A percentile compares a stretch with the other conserved stretches of the same genome.
Evolutionary conservation across 2,329 filamentous ascomycete genomes (phyloP).

Genomic region (Penicillium sp.): DNA sequence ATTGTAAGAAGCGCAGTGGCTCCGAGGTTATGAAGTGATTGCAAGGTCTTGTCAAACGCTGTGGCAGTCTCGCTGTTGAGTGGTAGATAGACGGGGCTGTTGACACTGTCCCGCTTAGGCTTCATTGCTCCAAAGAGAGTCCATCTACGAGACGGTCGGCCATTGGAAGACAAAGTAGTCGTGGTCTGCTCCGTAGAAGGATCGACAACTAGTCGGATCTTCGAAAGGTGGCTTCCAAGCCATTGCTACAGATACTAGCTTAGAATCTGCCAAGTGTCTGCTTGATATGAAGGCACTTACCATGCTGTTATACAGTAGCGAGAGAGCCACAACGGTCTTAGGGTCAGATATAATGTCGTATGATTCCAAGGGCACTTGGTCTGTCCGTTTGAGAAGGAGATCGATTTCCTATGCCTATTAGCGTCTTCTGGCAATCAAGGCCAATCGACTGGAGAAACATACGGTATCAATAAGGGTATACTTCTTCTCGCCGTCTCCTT

Average conservation of each 20-base stretch:
- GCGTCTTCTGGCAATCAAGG: neutral
- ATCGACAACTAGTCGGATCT: constrained; percentile 75
- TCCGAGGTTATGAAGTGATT: constrained; percentile 80
- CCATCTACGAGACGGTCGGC: constrained; percentile 73
- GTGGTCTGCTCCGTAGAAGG: constrained; percentile 66
- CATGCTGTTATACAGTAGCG: constrained; percentile 94
- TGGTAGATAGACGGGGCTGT: constrained; percentile 76
- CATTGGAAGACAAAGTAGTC: constrained; percentile 44
- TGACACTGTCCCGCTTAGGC: constrained; percentile 57
- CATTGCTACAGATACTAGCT: constrained; percentile 64
- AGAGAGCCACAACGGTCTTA: constrained; percentile 82
- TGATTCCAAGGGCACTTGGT: constrained; percentile 67
- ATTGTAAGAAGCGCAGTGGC: constrained; percentile 79
- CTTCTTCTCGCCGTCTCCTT: constrained; percentile 54
- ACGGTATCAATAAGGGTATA: constrained; percentile 65
- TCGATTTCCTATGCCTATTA: constrained; percentile 53
- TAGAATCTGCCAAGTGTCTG: neutral
- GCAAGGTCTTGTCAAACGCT: constrained; percentile 83
- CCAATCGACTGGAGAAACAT: constrained; percentile 2
- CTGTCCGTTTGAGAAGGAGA: constrained; percentile 56
- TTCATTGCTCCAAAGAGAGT: constrained; percentile 72
- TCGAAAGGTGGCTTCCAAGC: constrained; percentile 81
- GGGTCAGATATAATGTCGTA: constrained; percentile 88
- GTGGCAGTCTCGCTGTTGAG: constrained; percentile 85
- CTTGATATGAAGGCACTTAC: constrained; percentile 31